phyloP scores from a whole-genome alignment of 1,284 basidiomycete genomes.

The Fomitiporia mediterranea region DNA sequence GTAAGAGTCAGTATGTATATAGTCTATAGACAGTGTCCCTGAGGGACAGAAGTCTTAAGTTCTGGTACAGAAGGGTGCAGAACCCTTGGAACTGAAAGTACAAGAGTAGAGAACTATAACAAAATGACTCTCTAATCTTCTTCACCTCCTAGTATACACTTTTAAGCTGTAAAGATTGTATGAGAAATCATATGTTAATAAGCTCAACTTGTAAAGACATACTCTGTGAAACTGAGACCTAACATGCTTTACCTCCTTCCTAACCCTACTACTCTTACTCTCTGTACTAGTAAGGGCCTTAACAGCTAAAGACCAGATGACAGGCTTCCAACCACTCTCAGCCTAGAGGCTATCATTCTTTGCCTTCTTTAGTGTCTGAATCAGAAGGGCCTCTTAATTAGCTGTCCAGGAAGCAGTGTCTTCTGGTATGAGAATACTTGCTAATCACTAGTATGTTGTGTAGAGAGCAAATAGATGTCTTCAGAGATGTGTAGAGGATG shows the following conservation, averaged over 20 bases:
- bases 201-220: not conserved
- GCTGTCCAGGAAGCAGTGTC: not conserved
- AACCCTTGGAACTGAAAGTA: too few species aligned
- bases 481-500: too few species aligned
- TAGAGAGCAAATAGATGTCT: too few species aligned
- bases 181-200: not conserved
- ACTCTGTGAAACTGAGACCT: not conserved
- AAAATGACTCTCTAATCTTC: slow-evolving; percentile 24
- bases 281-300: not conserved
- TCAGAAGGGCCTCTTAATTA: not conserved
- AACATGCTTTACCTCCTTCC: not conserved
- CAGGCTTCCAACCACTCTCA: not conserved
- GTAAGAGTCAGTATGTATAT: too few species aligned
- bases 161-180: slow-evolving; percentile 27
- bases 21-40: too few species aligned
- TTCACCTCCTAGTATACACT: slow-evolving; percentile 27
- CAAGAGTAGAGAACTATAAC: too few species aligned
- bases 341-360: not conserved
- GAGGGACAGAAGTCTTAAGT: too few species aligned
- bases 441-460: too few species aligned
- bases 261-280: not conserved
- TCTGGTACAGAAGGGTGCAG: too few species aligned
- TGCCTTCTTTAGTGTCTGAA: slow-evolving; percentile 1
- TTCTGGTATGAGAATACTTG: too few species aligned
- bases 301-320: not conserved